Percentiles rank a stretch among this genome's conserved stretches.
These are phyloP conservation scores for Clonostachys solani DNA, from an alignment of 2,329 filamentous ascomycete species.

Conservation along the genomic window DNA sequence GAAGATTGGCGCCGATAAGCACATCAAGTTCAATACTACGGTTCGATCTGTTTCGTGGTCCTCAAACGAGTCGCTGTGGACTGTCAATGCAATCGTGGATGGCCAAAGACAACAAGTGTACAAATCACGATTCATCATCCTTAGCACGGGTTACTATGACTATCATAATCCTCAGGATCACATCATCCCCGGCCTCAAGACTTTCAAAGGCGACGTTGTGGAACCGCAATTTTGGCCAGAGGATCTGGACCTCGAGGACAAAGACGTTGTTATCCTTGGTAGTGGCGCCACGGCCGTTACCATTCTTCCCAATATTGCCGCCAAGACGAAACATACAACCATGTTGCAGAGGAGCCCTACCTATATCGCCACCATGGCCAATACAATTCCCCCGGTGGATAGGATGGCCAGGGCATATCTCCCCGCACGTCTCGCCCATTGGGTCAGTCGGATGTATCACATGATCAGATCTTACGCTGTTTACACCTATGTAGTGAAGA, in stretches of 20 bases:
- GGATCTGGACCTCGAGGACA: slow-evolving; percentile 56
- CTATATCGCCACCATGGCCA: slow-evolving; percentile 54
- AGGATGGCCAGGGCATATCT: slow-evolving; percentile 30
- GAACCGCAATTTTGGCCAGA: slow-evolving; percentile 73
- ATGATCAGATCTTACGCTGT: slow-evolving; percentile 22
- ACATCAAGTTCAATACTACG: slow-evolving; percentile 44
- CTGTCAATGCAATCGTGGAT: slow-evolving; percentile 29
- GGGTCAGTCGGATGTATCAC: slow-evolving; percentile 45
- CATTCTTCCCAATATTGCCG: slow-evolving; percentile 61
- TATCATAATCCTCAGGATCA: slow-evolving; percentile 56
- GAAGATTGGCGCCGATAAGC: slow-evolving; percentile 42
- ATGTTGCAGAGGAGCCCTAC: slow-evolving; percentile 75
- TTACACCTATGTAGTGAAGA: no score
- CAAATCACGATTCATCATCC: slow-evolving; percentile 34
- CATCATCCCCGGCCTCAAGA: slow-evolving; percentile 58
- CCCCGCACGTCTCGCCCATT: slow-evolving; percentile 37
- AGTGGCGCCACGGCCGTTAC: slow-evolving; percentile 75
- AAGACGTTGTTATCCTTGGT: slow-evolving; percentile 67
- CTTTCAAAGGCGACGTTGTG: slow-evolving; percentile 58
- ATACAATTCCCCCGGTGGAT: slow-evolving; percentile 22
- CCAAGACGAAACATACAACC: slow-evolving; percentile 61
- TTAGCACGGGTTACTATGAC: slow-evolving; percentile 64
- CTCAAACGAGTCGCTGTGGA: slow-evolving; percentile 48
- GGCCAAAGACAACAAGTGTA: slow-evolving; percentile 3
- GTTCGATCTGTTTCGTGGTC: slow-evolving; percentile 45